A percentile compares a stretch with the other conserved stretches of the same genome.
These are phyloP conservation scores for Kickxella alabastrina DNA, from an alignment of 192 early-diverging fungal species.

Conservation along the genomic window DNA sequence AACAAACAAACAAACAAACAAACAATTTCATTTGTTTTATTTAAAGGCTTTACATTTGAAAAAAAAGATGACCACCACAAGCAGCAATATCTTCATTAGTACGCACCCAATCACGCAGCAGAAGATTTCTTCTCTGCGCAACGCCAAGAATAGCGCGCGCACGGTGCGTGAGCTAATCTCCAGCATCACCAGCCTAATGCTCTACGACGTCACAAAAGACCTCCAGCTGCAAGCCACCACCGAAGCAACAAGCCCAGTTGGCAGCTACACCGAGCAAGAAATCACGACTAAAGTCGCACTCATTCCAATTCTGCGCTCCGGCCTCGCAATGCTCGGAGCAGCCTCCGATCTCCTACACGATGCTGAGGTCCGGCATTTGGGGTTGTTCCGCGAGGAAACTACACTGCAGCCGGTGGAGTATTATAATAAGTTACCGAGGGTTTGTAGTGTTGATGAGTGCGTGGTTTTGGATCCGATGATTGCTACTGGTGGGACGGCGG, in stretches of 20 bases:
- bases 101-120: slow-evolving; percentile 57
- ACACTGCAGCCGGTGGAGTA: slow-evolving; percentile 87
- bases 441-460: slow-evolving; percentile 63
- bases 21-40: not conserved
- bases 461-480: slow-evolving; percentile 79
- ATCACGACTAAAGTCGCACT: slow-evolving; percentile 52
- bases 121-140: slow-evolving; percentile 59
- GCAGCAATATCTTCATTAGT: slow-evolving; percentile 42
- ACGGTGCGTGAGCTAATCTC: slow-evolving; percentile 53
- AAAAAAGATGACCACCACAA: not conserved
- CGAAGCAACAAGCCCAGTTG: slow-evolving; percentile 51
- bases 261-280: slow-evolving; percentile 34
- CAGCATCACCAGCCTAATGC: slow-evolving; percentile 55
- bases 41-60: not conserved
- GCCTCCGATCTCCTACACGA: slow-evolving; percentile 61
- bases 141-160: slow-evolving; percentile 44
- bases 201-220: slow-evolving; percentile 61
- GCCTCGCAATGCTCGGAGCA: slow-evolving; percentile 56
- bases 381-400: slow-evolving; percentile 75
- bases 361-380: slow-evolving; percentile 73
- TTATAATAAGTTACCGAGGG: slow-evolving; percentile 82
- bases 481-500: slow-evolving; percentile 76
- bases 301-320: slow-evolving; percentile 64
- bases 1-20: not conserved
- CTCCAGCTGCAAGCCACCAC: slow-evolving; percentile 20